Conservation (phyloP, 2,329 filamentous ascomycete genomes). For the Macrophomina tecta region DNA sequence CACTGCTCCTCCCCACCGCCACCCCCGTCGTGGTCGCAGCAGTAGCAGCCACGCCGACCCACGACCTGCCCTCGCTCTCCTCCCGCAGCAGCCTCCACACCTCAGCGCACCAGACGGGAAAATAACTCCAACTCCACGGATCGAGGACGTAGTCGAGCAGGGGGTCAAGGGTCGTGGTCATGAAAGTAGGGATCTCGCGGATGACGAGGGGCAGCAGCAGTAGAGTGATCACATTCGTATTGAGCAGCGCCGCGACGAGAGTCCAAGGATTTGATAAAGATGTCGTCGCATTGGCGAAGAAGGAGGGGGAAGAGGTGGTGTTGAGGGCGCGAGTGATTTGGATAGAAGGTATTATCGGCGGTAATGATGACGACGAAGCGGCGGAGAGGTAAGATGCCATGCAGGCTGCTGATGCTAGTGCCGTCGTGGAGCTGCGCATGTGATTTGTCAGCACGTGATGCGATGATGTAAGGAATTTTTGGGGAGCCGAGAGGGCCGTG, state of each 20-base stretch:
- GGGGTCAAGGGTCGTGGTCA: conserved; percentile 21
- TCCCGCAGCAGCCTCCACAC: conserved; percentile 20
- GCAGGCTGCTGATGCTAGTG: not conserved
- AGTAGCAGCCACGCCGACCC: no score
- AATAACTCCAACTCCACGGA: conserved; percentile 15
- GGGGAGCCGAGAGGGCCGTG: not conserved
- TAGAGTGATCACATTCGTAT: conserved; percentile 16
- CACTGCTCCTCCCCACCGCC: not conserved
- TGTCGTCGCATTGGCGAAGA: not conserved
- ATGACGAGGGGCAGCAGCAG: conserved; percentile 11
- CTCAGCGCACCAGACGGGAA: conserved; percentile 27
- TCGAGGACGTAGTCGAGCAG: conserved; percentile 25
- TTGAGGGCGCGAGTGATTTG: not conserved
- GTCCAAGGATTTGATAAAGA: not conserved
- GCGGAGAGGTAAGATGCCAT: not conserved
- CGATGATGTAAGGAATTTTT: not conserved
- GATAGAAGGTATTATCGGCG: not conserved
- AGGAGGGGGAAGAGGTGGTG: not conserved
- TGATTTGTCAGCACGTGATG: not conserved
- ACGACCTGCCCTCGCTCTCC: not conserved
- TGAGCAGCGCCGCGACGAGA: not conserved
- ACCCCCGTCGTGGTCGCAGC: not conserved
- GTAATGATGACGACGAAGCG: not conserved
- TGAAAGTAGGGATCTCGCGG: conserved; percentile 25
- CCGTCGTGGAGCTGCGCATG: not conserved